Evolutionary conservation across 2,329 filamentous ascomycete species (phyloP), one percentile per base, ranked within the genome.

Genomic region (Colletotrichum shisoi): DNA sequence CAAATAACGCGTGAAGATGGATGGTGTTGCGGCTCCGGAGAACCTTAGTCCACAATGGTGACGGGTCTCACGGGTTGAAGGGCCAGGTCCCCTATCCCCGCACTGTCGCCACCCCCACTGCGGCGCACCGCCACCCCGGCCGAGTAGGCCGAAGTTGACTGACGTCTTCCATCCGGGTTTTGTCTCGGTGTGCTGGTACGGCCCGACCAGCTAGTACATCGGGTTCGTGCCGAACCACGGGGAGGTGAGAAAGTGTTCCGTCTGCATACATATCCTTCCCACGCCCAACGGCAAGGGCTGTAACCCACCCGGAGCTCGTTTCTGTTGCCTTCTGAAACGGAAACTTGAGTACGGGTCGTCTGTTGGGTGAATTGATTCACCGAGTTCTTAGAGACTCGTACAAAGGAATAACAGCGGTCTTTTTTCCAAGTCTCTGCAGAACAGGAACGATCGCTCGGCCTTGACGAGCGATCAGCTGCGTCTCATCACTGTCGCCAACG

Each of bases 231-330:
- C 31, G 7, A 34, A 34, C 31, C 31, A 34, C 31, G 31, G 31
- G 31, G 31, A 2, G 31, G 31, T 2, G 7, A 7, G 49, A 53
- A 39, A 53, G 27, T 5, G 19, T 5, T 39, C 31, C 7, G 31
- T 53, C 19, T 73, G 72, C 4, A 79, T 82, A 63, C 80, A 76
- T 60, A 82, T 82, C 0, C 71, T 84, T 3, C 79, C 78, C 8
- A 79, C 83, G 74, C 73, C 81, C 39, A 77, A 73, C 57, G 71
- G 75, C 44, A 79, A 80, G 59, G 73, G 80, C 19, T 85, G 84
- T 71, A 69, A 79, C 74, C 42, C 75, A 76, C 12, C 78, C 82
- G 3, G 61, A 71, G 1, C 72, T 84, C 5, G 73, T 80, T 15
- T 74, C 76, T 37, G 71, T 75, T 8, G 76, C 79, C 9, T 75